Evolutionary conservation across 768 basidiomycete genomes (phyloP).

Genomic region (Leccinum rimulosum): DNA sequence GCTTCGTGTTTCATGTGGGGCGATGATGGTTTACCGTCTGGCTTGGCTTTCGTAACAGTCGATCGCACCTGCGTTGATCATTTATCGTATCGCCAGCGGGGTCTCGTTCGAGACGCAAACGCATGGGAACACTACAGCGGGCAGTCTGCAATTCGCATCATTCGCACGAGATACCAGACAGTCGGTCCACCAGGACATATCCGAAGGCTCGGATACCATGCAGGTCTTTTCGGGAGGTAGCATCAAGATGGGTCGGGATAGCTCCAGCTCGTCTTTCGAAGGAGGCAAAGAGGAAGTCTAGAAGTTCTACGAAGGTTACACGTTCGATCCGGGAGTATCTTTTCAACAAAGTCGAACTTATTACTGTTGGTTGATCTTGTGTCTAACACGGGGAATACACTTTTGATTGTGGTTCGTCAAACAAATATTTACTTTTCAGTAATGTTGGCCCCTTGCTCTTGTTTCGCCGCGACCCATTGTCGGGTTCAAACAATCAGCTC

Average conservation of each 20-base stretch:
- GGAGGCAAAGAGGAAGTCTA: slow-evolving; percentile 10
- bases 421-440: no score
- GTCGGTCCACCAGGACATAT: background rate
- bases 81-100: slow-evolving; percentile 21
- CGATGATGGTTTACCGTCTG: background rate
- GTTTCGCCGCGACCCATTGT: no score
- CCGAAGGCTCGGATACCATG: slow-evolving; percentile 12
- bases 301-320: background rate
- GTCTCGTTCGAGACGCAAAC: slow-evolving; percentile 20
- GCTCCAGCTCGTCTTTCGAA: slow-evolving; percentile 13
- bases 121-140: background rate
- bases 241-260: slow-evolving; percentile 4
- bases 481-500: no score
- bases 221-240: background rate
- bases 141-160: slow-evolving; percentile 14
- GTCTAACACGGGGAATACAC: background rate
- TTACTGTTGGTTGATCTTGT: background rate
- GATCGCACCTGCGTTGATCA: slow-evolving; percentile 20
- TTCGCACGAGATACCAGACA: background rate
- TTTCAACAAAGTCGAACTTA: background rate
- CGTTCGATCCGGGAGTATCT: background rate
- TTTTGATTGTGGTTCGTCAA: background rate
- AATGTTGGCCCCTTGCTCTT: no score
- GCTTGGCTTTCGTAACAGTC: background rate
- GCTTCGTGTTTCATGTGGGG: background rate